Conservation (phyloP, 2,329 filamentous ascomycete genomes). For the Neodidymelliopsis sp. region DNA sequence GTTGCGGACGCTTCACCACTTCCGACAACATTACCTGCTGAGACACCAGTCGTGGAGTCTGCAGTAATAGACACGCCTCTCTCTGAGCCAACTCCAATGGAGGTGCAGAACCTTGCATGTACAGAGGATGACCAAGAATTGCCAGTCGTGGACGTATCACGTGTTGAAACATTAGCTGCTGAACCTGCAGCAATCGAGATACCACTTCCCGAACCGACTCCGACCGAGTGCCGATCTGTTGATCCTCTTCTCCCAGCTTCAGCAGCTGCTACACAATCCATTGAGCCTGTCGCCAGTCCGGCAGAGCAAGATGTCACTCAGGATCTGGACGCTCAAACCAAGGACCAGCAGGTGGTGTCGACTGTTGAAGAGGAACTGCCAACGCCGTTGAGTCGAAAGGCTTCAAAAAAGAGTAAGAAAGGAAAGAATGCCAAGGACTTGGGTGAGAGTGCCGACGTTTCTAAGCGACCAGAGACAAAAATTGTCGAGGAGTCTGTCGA, state of each 20-base stretch:
- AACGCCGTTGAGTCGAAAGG: constrained; percentile 25
- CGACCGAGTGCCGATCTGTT: neutral
- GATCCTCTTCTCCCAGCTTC: neutral
- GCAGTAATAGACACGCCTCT: neutral
- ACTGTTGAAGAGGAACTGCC: constrained; percentile 9
- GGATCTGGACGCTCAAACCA: neutral
- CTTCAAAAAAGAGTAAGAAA: constrained; percentile 46
- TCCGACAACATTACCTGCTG: neutral
- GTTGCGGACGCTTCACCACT: constrained; percentile 6
- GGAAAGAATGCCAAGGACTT: constrained; percentile 36
- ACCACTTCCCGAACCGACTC: constrained; percentile 1
- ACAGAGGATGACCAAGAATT: neutral
- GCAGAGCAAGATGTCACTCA: neutral
- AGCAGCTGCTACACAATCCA: neutral
- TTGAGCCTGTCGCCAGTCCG: neutral
- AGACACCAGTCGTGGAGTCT: neutral
- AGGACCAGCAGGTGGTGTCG: neutral
- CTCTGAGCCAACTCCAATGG: constrained; percentile 6
- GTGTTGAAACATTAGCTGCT: neutral
- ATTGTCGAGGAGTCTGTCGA: neutral
- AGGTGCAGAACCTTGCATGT: neutral
- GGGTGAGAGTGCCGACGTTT: neutral
- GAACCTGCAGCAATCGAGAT: neutral
- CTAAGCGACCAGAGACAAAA: neutral
- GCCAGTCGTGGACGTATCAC: neutral